phyloP scores from a whole-genome alignment of 208 protist species.

The Crithidia brevicula region DNA sequence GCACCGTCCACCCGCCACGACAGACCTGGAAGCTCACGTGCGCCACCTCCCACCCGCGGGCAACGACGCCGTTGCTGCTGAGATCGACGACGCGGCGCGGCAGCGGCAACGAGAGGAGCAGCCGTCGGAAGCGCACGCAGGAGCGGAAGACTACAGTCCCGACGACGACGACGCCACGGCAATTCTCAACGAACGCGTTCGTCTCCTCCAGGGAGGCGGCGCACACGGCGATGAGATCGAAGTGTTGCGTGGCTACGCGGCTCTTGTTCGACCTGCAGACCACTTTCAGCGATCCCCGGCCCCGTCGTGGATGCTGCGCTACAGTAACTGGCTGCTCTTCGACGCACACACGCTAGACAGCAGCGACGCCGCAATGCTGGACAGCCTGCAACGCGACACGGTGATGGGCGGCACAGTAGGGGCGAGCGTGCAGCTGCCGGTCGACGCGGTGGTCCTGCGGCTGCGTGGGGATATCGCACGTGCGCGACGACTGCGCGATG shows the following conservation, averaged over 20 bases:
- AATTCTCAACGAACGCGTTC: conserved; percentile 14
- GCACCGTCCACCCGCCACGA: not conserved
- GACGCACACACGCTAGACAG: conserved; percentile 17
- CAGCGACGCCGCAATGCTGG: not conserved
- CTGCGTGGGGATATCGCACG: conserved; percentile 31
- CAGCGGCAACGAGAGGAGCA: not conserved
- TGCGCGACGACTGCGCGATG: conserved; percentile 20
- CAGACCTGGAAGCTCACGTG: conserved; percentile 9
- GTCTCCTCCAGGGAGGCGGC: conserved; percentile 1
- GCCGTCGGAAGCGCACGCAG: not conserved
- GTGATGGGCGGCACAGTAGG: too few relatives aligned
- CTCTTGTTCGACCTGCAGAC: conserved; percentile 9
- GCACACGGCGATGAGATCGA: not conserved
- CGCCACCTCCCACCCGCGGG: not conserved
- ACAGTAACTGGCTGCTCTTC: conserved; percentile 48
- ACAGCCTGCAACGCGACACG: not conserved
- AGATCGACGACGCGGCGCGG: too few relatives aligned
- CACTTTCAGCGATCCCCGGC: conserved; percentile 32
- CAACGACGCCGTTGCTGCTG: not conserved
- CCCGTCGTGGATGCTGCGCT: conserved; percentile 54
- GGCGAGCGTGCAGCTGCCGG: conserved; percentile 12
- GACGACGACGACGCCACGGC: conserved; percentile 28
- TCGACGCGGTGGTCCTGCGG: conserved; percentile 31
- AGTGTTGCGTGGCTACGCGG: not conserved
- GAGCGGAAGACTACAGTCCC: conserved; percentile 19